Percentiles rank a stretch among this genome's conserved stretches.
phyloP scores from a whole-genome alignment of 1,284 basidiomycete genomes.

The Blastosporella zonata region DNA sequence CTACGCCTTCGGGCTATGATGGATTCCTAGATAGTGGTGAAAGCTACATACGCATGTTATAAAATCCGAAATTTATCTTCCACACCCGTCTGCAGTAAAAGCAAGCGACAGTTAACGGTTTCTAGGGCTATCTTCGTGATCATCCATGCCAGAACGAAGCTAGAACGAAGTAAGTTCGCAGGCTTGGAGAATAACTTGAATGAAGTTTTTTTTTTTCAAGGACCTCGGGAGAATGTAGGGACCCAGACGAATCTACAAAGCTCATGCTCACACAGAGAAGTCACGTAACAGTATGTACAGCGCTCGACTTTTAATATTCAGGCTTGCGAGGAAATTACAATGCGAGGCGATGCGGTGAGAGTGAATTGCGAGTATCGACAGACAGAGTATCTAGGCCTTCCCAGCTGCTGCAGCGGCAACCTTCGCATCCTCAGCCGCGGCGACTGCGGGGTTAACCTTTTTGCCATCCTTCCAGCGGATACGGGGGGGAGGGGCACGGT shows the following conservation, averaged over 20 bases:
- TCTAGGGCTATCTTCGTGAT: no score
- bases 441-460: constrained; percentile 86
- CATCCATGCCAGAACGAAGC: no score
- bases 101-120: no score
- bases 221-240: no score
- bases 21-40: constrained; percentile 30
- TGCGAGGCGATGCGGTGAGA: constrained; percentile 6
- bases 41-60: constrained; percentile 19
- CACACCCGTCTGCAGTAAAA: no score
- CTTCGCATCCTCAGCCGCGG: constrained; percentile 67
- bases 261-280: no score
- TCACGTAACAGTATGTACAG: background rate
- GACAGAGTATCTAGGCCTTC: constrained; percentile 39
- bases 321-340: background rate
- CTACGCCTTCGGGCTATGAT: constrained; percentile 28
- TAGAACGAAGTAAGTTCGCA: no score
- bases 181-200: no score
- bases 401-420: constrained; percentile 37
- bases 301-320: background rate
- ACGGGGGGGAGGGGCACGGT: constrained; percentile 94
- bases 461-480: constrained; percentile 98
- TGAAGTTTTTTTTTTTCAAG: no score
- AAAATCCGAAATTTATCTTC: background rate
- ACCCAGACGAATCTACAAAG: no score
- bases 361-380: constrained; percentile 18